Evolutionary conservation across 1,284 basidiomycete species (phyloP), one percentile per base, ranked within the genome.

Genomic region (Inonotus hispidus): DNA sequence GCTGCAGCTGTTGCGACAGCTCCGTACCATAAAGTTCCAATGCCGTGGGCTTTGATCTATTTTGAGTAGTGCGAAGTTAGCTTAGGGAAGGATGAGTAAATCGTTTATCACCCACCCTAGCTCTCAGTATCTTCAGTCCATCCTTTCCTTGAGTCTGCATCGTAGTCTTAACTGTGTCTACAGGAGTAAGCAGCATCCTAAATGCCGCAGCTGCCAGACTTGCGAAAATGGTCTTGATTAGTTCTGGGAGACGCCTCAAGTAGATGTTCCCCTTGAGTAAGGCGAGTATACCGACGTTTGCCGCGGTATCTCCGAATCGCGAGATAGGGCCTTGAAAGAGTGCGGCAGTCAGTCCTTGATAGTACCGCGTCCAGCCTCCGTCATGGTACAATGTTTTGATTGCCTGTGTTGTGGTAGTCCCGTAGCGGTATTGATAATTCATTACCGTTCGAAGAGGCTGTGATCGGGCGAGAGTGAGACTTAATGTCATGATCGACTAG

Each of bases 121-220:
- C 76, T 64, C 76, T 80, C 43, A 95, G 74, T 53, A 95, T 82
- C 32, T 71, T 70, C 60, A 87, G 74, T 0, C 91, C 93, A 0
- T 74, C 72, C 62, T 79, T 83, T 5, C 93, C 93, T 70, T 94
- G 87, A 0, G 93, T 91, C 74, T 96, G 93, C 75, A 95, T 76
- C 0, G 92, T 95, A 5, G 93, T 96, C 80, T 96, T 95, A 64
- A 95, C 71, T 0, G 93, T 94, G 73, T 96, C 93, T 56, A 95
- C 82, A 0, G 93, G 93, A 0, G 91, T 95, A 46, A 95, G 74
- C 14, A 88, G 75, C 83, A 95, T 95, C 46, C 92, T 76, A 72
- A 94, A 93, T 10, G 77, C 77, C 0, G 93, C 92, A 0, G 91
- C 88, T 0, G 85, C 82, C 37, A 86, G 54, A 4, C 82, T 83